Conservation (phyloP, 1,284 basidiomycete genomes). For the Melampsora abietis-canadensis region DNA sequence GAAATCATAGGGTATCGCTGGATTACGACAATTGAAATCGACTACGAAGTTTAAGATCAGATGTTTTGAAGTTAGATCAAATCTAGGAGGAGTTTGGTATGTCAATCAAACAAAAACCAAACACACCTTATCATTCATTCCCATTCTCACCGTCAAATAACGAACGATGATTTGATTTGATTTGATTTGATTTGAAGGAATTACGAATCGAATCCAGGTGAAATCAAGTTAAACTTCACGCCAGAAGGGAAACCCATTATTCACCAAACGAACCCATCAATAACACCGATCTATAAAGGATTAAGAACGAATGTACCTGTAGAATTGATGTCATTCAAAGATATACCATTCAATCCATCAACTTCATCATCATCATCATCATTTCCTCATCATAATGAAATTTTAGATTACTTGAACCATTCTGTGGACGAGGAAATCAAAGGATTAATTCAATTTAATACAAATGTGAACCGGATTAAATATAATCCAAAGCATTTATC, state of each 20-base stretch:
- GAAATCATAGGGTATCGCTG: constrained; percentile 16
- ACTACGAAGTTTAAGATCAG: constrained; percentile 10
- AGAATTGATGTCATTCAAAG: constrained; percentile 51
- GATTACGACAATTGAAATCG: constrained; percentile 14
- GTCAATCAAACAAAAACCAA: background rate
- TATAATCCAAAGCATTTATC: background rate
- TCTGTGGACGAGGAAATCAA: constrained; percentile 35
- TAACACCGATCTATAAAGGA: constrained; percentile 51
- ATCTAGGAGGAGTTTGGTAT: constrained; percentile 22
- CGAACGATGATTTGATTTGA: background rate
- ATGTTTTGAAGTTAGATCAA: constrained; percentile 20
- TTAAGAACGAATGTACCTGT: constrained; percentile 52
- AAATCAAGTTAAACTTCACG: constrained; percentile 47
- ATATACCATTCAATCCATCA: constrained; percentile 45
- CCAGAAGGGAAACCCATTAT: constrained; percentile 36
- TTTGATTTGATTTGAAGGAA: constrained; percentile 42
- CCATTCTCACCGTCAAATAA: background rate
- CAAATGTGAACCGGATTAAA: constrained; percentile 45
- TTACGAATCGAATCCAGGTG: constrained; percentile 47
- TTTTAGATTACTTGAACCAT: constrained; percentile 46
- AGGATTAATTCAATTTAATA: constrained; percentile 42
- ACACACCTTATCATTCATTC: background rate
- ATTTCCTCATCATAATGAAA: constrained; percentile 48
- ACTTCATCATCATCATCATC: constrained; percentile 45
- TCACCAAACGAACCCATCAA: constrained; percentile 9